Percentiles rank a stretch among this genome's conserved stretches.
phyloP scores from a whole-genome alignment of 2,329 filamentous ascomycete species.

The Botrytis hyacinthi region DNA sequence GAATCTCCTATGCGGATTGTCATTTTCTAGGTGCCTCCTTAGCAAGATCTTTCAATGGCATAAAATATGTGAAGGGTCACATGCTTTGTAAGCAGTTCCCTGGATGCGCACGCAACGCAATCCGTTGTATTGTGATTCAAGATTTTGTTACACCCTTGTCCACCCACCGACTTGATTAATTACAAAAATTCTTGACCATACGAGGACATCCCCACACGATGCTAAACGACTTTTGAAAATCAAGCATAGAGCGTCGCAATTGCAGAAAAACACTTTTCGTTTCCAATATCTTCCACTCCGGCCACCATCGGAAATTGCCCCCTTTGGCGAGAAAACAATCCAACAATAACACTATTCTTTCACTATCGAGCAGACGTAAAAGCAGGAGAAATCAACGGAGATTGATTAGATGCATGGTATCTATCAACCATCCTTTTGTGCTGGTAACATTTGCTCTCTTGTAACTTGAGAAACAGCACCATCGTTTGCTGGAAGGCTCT shows the following conservation, averaged over 20 bases:
- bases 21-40: not conserved
- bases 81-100: not conserved
- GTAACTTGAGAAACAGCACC: constrained; percentile 15
- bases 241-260: not conserved
- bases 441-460: not conserved
- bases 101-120: not conserved
- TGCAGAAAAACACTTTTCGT: not conserved
- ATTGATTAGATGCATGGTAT: not conserved
- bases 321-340: not conserved
- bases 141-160: not conserved
- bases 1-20: not conserved
- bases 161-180: no score
- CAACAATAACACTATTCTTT: not conserved
- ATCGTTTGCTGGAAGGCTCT: constrained; percentile 27
- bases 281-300: not conserved
- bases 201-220: not conserved
- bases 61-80: not conserved
- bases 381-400: not conserved
- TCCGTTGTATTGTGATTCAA: not conserved
- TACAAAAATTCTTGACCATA: not conserved
- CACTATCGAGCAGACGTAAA: not conserved
- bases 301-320: not conserved
- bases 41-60: not conserved
- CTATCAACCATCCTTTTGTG: not conserved
- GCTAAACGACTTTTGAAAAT: not conserved